Evolutionary conservation across 306 rosid species (phyloP).

Genomic region (Fragaria iinumae): DNA sequence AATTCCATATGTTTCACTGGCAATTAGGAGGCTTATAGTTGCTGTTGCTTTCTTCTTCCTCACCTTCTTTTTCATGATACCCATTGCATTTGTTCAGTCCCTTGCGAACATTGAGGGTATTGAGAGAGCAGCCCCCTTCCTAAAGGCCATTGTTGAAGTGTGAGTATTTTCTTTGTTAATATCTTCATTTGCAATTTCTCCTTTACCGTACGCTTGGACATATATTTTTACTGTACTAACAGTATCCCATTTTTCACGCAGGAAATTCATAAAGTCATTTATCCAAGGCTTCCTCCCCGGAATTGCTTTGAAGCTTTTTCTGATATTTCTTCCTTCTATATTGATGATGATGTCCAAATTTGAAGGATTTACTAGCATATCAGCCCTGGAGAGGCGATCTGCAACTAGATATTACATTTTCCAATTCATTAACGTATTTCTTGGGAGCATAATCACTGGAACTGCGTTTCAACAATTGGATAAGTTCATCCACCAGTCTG

Average conservation of each 20-base stretch:
- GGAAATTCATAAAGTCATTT: conserved; percentile 64
- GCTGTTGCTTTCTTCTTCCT: conserved; percentile 97
- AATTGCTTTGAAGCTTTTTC: conserved; percentile 89
- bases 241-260: conserved; percentile 33
- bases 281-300: conserved; percentile 99
- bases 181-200: not conserved
- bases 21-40: conserved; percentile 78
- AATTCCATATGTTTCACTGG: conserved; percentile 84
- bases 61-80: conserved; percentile 96
- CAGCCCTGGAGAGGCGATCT: conserved; percentile 80
- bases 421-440: conserved; percentile 85
- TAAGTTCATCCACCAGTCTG: conserved; percentile 80
- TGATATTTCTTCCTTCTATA: conserved; percentile 73
- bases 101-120: conserved; percentile 92
- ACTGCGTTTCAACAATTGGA: conserved; percentile 94
- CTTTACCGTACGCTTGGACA: not conserved
- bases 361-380: conserved; percentile 74
- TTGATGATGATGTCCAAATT: conserved; percentile 94
- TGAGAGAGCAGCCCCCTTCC: conserved; percentile 77
- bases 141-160: conserved; percentile 72
- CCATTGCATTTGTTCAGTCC: conserved; percentile 93
- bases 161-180: conserved; percentile 28
- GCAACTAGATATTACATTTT: conserved; percentile 85
- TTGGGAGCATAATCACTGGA: conserved; percentile 95
- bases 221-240: not conserved